Percentiles rank a stretch among this genome's conserved stretches.
phyloP scores from a whole-genome alignment of 2,329 filamentous ascomycete genomes.

The Emydomyces testavorans region DNA sequence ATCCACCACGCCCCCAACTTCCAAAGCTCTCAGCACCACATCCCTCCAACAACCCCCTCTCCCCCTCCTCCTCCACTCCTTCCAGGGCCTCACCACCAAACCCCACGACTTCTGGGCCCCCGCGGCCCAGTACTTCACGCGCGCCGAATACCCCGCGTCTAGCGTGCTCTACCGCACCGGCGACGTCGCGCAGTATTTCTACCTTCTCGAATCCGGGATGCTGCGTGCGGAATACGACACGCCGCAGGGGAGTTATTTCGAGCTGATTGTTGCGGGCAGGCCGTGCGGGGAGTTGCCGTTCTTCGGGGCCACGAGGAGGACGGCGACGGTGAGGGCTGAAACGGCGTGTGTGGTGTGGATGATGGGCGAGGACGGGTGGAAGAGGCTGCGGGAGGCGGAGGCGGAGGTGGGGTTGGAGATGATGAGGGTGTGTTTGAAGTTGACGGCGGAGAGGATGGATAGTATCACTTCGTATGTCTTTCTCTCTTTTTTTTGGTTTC shows the following conservation, averaged over 20 bases:
- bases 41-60: conserved; percentile 67
- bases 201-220: conserved; percentile 79
- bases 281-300: conserved; percentile 95
- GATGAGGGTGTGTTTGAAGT: conserved; percentile 74
- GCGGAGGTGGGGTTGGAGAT: conserved; percentile 72
- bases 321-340: conserved; percentile 75
- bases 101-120: conserved; percentile 96
- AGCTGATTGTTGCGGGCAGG: conserved; percentile 86
- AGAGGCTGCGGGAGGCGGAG: conserved; percentile 57
- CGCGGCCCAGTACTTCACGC: conserved; percentile 61
- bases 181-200: conserved; percentile 70
- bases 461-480: conserved; percentile 48
- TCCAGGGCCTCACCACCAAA: conserved; percentile 70
- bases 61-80: conserved; percentile 86
- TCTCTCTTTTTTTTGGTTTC: not conserved
- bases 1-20: not conserved
- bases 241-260: conserved; percentile 77
- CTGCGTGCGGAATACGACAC: conserved; percentile 81
- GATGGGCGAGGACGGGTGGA: conserved; percentile 62
- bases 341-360: conserved; percentile 72
- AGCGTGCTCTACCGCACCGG: conserved; percentile 67
- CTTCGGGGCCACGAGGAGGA: conserved; percentile 80
- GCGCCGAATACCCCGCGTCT: conserved; percentile 55
- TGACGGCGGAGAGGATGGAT: conserved; percentile 88
- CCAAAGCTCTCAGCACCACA: conserved; percentile 1